phyloP scores from a whole-genome alignment of 768 basidiomycete species.

The Boletus coccyginus region DNA sequence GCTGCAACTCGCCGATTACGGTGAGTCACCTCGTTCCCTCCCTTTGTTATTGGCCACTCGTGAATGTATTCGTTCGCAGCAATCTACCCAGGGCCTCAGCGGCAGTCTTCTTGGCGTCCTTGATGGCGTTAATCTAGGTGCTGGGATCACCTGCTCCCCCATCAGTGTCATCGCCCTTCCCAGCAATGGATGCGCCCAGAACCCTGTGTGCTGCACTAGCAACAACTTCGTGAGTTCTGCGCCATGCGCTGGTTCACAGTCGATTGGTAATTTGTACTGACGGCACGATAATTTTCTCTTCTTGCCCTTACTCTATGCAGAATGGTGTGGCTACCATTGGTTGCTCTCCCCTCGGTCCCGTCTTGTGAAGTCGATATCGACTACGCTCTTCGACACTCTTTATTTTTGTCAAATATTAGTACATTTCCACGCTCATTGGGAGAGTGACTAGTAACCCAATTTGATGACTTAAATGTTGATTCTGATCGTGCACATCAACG shows the following conservation, averaged over 20 bases:
- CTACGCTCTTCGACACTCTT: too few relatives aligned
- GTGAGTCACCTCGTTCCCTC: background rate
- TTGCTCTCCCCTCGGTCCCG: background rate
- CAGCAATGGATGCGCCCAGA: background rate
- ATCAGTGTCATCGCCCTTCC: background rate
- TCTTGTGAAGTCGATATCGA: background rate
- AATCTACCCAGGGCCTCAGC: too few relatives aligned
- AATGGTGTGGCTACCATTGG: background rate
- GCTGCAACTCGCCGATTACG: too few relatives aligned
- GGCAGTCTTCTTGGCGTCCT: background rate
- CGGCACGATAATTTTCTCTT: background rate
- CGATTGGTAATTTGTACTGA: background rate
- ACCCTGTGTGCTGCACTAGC: background rate
- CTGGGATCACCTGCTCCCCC: background rate
- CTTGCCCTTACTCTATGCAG: background rate
- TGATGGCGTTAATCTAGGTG: rapidly evolving
- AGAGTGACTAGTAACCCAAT: too few relatives aligned
- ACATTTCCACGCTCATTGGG: too few relatives aligned
- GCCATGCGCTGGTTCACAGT: background rate
- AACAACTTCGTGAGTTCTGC: background rate
- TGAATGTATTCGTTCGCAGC: background rate
- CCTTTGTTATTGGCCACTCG: background rate
- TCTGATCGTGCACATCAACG: too few relatives aligned
- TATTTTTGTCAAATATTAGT: too few relatives aligned
- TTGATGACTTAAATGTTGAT: too few relatives aligned